Conservation (phyloP, 140 eudicot genomes). For the Artemisia princeps region DNA sequence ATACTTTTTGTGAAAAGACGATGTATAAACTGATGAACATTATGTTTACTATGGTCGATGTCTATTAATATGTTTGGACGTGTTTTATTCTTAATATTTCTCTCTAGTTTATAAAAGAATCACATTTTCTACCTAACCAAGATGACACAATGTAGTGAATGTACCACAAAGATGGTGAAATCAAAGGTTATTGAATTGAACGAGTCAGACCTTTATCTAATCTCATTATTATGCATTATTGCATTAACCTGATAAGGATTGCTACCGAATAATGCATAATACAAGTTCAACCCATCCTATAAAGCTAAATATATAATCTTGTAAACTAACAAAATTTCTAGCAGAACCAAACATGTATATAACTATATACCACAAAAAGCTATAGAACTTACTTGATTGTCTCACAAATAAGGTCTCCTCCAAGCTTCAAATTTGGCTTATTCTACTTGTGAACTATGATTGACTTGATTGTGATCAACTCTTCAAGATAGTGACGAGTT, state of each 20-base stretch:
- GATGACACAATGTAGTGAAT: neutral
- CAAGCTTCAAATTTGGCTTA: too few relatives aligned
- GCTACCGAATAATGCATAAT: neutral
- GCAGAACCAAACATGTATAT: neutral
- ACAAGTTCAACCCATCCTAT: neutral
- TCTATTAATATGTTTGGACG: neutral
- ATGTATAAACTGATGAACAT: neutral
- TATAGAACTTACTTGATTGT: slow-evolving; percentile 11
- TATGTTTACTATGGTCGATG: neutral
- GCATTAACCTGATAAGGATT: neutral
- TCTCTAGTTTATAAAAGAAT: neutral
- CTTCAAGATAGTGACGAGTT: neutral
- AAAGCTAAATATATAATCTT: neutral
- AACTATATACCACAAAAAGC: neutral
- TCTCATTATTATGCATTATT: neutral
- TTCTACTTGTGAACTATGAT: too few relatives aligned
- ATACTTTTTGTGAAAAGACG: slow-evolving; percentile 3
- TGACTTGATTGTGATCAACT: neutral
- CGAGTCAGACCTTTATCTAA: neutral
- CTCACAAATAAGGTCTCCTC: neutral
- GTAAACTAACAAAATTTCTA: neutral
- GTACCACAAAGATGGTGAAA: slow-evolving; percentile 1
- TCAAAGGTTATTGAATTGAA: neutral
- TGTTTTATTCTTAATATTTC: neutral
- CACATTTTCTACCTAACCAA: neutral